These are phyloP conservation scores for Taphrina deformans DNA, from an alignment of 1,139 yeast genomes.

Conservation along the genomic window DNA sequence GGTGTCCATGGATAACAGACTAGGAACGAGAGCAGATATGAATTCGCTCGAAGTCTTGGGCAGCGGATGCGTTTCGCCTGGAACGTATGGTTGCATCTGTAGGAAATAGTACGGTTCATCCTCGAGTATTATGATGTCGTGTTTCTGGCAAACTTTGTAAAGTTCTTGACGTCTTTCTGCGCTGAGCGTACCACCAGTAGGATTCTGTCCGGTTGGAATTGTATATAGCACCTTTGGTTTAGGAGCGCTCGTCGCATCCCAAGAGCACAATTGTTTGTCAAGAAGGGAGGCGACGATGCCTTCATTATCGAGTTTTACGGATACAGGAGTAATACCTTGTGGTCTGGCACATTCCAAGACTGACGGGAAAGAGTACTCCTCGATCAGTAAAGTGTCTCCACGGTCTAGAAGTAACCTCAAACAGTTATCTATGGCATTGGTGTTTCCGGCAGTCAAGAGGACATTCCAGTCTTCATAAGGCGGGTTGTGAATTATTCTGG, in stretches of 20 bases:
- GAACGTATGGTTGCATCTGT: conserved; percentile 57
- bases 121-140: conserved; percentile 78
- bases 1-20: conserved; percentile 72
- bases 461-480: conserved; percentile 70
- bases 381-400: conserved; percentile 80
- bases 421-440: conserved; percentile 83
- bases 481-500: conserved; percentile 60
- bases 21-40: conserved; percentile 66
- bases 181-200: conserved; percentile 80
- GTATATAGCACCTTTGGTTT: conserved; percentile 80
- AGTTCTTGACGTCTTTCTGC: conserved; percentile 69
- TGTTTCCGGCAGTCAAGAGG: conserved; percentile 71
- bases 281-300: conserved; percentile 79
- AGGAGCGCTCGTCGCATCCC: conserved; percentile 57
- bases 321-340: conserved; percentile 65
- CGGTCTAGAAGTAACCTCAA: conserved; percentile 74
- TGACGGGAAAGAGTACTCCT: conserved; percentile 78
- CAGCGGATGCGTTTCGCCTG: conserved; percentile 48
- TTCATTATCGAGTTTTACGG: conserved; percentile 72
- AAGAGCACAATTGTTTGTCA: conserved; percentile 61
- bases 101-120: conserved; percentile 91
- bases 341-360: conserved; percentile 82
- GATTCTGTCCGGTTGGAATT: conserved; percentile 92
- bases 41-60: conserved; percentile 55
- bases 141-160: conserved; percentile 70